Percentiles rank a stretch among this genome's conserved stretches.
phyloP scores from a whole-genome alignment of 345 rosid species.

The Alliaria petiolata region DNA sequence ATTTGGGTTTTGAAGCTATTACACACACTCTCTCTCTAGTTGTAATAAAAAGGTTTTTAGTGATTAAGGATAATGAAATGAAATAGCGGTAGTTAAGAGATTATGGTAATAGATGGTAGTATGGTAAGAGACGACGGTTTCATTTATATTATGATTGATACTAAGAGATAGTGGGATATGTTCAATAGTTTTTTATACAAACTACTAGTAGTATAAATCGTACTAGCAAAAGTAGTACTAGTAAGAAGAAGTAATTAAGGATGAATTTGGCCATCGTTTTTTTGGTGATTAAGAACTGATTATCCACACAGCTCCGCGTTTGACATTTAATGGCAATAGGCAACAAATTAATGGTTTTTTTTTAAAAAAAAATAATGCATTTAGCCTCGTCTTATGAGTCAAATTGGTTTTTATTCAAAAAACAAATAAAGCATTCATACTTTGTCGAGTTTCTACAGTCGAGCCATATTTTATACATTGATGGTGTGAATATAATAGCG shows the following conservation, averaged over 20 bases:
- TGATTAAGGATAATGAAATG: too few species aligned
- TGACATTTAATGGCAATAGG: slow-evolving; percentile 17
- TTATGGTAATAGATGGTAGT: too few species aligned
- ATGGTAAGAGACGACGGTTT: too few species aligned
- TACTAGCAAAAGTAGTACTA: too few species aligned
- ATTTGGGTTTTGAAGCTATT: background rate
- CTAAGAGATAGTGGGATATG: too few species aligned
- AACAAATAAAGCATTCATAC: background rate
- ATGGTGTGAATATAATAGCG: background rate
- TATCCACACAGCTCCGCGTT: background rate
- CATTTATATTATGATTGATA: too few species aligned
- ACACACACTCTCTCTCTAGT: background rate
- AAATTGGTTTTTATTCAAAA: background rate
- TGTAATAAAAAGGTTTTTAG: background rate
- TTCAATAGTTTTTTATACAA: too few species aligned
- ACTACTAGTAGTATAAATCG: too few species aligned
- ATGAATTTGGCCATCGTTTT: background rate
- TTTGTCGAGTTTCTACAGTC: slow-evolving; percentile 17
- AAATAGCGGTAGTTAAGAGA: too few species aligned
- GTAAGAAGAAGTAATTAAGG: too few species aligned
- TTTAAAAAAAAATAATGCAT: background rate
- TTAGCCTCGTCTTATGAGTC: background rate
- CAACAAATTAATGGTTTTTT: background rate
- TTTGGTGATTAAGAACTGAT: background rate
- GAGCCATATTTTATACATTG: background rate